Conservation (phyloP, 2,329 filamentous ascomycete species). For the Exutisphaerella laricina region DNA sequence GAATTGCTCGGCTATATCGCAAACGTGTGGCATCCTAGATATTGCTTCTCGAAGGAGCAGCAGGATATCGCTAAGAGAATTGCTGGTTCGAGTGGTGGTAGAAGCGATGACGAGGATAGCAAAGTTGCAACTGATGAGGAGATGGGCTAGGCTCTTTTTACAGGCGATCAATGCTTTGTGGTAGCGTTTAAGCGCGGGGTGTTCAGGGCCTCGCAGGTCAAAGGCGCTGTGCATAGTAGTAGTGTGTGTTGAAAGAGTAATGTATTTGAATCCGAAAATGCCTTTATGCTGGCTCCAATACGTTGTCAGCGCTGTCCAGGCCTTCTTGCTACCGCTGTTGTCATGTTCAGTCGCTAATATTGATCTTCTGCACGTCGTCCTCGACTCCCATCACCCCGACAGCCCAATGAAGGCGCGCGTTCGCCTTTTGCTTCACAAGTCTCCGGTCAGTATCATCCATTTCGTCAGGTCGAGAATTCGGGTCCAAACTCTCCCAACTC, state of each 20-base stretch:
- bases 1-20: conserved; percentile 42
- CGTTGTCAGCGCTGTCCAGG: neutral
- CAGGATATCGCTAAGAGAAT: conserved; percentile 13
- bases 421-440: conserved; percentile 56
- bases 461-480: conserved; percentile 22
- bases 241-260: no score
- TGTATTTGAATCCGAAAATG: no score
- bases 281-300: no score
- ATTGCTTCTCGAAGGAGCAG: conserved; percentile 26
- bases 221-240: no score
- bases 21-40: conserved; percentile 32
- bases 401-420: conserved; percentile 65
- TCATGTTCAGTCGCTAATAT: conserved; percentile 5
- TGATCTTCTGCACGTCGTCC: conserved; percentile 53
- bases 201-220: no score
- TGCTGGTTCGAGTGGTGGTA: conserved; percentile 3
- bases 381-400: conserved; percentile 75
- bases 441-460: conserved; percentile 40
- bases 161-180: neutral
- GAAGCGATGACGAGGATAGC: conserved; percentile 7
- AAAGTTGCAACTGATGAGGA: neutral
- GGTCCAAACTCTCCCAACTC: conserved; percentile 28
- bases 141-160: neutral
- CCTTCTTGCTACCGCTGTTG: neutral
- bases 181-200: no score